Evolutionary conservation across 352 stramenopile species (phyloP).

Genomic region (Globisporangium camurandrum): DNA sequence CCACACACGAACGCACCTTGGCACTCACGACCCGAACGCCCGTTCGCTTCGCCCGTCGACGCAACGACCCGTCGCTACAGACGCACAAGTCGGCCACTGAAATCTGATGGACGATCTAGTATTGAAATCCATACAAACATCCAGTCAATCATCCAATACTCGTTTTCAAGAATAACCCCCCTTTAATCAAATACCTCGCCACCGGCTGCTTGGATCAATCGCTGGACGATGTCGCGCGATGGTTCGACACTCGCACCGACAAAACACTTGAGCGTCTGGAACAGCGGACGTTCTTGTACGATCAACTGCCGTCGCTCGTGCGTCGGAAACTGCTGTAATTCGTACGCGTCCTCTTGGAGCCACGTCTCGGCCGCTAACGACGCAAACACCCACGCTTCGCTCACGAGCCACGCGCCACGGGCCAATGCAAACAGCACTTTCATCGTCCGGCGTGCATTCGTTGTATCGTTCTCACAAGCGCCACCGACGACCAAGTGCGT

Average conservation of each 20-base stretch:
- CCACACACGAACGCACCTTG: slow-evolving; percentile 31
- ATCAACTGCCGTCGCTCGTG: too few species aligned
- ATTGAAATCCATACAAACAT: not conserved
- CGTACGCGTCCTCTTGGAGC: slow-evolving; percentile 60
- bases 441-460: slow-evolving; percentile 69
- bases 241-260: slow-evolving; percentile 66
- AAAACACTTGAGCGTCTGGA: slow-evolving; percentile 58
- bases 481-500: slow-evolving; percentile 74
- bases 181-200: slow-evolving; percentile 37
- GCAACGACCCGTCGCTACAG: slow-evolving; percentile 54
- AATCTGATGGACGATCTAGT: slow-evolving; percentile 68
- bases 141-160: not conserved
- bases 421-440: slow-evolving; percentile 83
- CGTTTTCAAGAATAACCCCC: not conserved
- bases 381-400: slow-evolving; percentile 69
- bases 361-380: slow-evolving; percentile 69
- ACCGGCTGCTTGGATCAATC: slow-evolving; percentile 63
- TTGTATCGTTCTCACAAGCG: too few species aligned
- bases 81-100: slow-evolving; percentile 56
- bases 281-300: slow-evolving; percentile 49
- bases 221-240: slow-evolving; percentile 63
- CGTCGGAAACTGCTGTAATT: slow-evolving; percentile 45
- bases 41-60: slow-evolving; percentile 44
- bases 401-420: slow-evolving; percentile 73
- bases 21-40: slow-evolving; percentile 50